Conservation (phyloP, 306 rosid genomes). For the Citrullus colocynthis region DNA sequence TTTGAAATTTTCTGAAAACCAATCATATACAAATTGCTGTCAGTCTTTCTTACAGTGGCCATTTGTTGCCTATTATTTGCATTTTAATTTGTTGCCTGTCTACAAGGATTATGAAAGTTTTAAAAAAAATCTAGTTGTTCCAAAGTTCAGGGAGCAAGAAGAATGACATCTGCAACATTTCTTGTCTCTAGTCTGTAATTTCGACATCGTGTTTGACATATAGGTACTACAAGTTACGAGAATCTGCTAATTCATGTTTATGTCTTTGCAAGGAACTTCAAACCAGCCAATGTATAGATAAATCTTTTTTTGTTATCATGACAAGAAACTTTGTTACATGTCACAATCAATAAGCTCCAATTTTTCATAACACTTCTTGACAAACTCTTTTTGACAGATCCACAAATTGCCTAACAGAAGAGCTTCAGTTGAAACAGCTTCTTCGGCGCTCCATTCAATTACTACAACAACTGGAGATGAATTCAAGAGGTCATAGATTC, state of each 20-base stretch:
- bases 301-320: neutral
- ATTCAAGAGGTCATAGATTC: neutral
- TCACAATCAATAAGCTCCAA: neutral
- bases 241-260: neutral
- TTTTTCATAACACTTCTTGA: neutral
- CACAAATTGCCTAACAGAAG: neutral
- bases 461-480: neutral
- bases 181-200: neutral
- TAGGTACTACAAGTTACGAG: neutral
- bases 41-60: neutral
- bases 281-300: neutral
- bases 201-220: neutral
- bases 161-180: neutral
- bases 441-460: neutral
- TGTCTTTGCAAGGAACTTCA: neutral
- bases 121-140: neutral
- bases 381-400: neutral
- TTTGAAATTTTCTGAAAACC: neutral
- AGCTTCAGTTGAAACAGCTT: neutral
- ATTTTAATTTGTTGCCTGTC: neutral
- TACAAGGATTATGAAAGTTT: neutral
- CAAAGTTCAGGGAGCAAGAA: neutral
- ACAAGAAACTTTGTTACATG: neutral
- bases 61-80: neutral
- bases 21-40: neutral